Evolutionary conservation across 306 rosid genomes (phyloP).

Genomic region (Abrus pulchellus): DNA sequence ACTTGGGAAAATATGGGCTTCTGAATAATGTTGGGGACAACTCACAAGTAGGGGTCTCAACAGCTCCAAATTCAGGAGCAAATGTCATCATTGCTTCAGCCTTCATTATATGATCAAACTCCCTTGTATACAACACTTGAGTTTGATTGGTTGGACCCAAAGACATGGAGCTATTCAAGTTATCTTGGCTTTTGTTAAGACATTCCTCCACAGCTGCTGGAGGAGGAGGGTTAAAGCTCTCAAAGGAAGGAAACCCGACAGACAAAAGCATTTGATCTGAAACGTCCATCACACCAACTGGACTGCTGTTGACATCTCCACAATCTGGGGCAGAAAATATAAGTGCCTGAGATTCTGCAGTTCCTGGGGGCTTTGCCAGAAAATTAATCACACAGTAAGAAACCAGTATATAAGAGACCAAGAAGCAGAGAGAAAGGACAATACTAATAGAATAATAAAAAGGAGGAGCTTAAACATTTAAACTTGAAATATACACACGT

Average conservation of each 20-base stretch:
- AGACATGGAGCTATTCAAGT: conserved; percentile 58
- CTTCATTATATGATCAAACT: conserved; percentile 90
- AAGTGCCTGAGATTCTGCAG: conserved; percentile 91
- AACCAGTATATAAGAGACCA: conserved; percentile 4
- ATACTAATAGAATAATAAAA: conserved; percentile 32
- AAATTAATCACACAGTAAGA: conserved; percentile 56
- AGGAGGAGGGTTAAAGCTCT: conserved; percentile 76
- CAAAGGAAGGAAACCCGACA: conserved; percentile 80
- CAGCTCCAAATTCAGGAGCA: conserved; percentile 98
- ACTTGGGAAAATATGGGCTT: conserved; percentile 87
- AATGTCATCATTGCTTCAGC: conserved; percentile 97
- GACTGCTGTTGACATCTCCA: conserved; percentile 83
- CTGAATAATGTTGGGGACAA: conserved; percentile 77
- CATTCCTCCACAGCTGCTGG: conserved; percentile 70
- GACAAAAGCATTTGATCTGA: conserved; percentile 80
- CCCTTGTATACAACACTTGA: conserved; percentile 66
- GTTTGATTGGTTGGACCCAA: conserved; percentile 61
- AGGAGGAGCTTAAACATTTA: conserved; percentile 1
- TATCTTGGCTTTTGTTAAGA: conserved; percentile 69
- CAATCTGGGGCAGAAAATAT: conserved; percentile 77
- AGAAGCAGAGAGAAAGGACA: conserved; percentile 23
- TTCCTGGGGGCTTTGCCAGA: conserved; percentile 96
- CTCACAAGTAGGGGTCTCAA: conserved; percentile 83
- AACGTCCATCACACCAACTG: conserved; percentile 80
- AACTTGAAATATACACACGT: conserved; percentile 35